These are phyloP conservation scores for Skeletonema marinoi DNA, from an alignment of 108 stramenopile genomes.

Conservation along the genomic window DNA sequence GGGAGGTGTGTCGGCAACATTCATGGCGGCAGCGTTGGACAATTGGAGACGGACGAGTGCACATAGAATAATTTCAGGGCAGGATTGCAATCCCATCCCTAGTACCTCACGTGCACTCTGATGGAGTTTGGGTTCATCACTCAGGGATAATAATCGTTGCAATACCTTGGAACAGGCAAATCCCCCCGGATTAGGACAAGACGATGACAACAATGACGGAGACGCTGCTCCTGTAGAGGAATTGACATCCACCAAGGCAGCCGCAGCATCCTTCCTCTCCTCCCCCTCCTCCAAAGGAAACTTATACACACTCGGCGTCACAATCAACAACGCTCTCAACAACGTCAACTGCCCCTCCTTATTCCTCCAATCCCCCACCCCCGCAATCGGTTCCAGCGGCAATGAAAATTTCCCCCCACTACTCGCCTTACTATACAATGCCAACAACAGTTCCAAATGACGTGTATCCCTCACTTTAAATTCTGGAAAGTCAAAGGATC, in stretches of 20 bases:
- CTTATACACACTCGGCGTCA: slow-evolving; percentile 68
- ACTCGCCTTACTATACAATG: slow-evolving; percentile 75
- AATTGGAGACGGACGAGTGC: slow-evolving; percentile 67
- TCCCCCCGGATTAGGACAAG: slow-evolving; percentile 58
- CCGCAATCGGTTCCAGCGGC: slow-evolving; percentile 66
- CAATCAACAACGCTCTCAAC: slow-evolving; percentile 63
- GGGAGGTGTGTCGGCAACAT: slow-evolving; percentile 14
- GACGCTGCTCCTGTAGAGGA: background rate
- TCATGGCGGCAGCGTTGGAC: slow-evolving; percentile 21
- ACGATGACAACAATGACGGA: slow-evolving; percentile 3
- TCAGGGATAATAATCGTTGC: slow-evolving; percentile 72
- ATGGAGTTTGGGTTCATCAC: slow-evolving; percentile 72
- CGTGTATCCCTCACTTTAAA: slow-evolving; percentile 77
- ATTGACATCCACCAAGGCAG: slow-evolving; percentile 18
- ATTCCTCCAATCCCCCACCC: slow-evolving; percentile 72
- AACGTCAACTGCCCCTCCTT: slow-evolving; percentile 80
- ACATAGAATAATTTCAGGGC: slow-evolving; percentile 84
- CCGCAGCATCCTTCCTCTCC: slow-evolving; percentile 74
- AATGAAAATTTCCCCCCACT: slow-evolving; percentile 25
- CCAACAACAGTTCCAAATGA: slow-evolving; percentile 74
- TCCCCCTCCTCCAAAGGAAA: slow-evolving; percentile 65
- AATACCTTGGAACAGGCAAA: slow-evolving; percentile 81
- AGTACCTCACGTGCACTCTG: slow-evolving; percentile 79
- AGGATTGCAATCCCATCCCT: slow-evolving; percentile 64
- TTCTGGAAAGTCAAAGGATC: slow-evolving; percentile 82